These are phyloP conservation scores for Xylariaceae sp. DNA, from an alignment of 2,329 filamentous ascomycete species.

Conservation along the genomic window DNA sequence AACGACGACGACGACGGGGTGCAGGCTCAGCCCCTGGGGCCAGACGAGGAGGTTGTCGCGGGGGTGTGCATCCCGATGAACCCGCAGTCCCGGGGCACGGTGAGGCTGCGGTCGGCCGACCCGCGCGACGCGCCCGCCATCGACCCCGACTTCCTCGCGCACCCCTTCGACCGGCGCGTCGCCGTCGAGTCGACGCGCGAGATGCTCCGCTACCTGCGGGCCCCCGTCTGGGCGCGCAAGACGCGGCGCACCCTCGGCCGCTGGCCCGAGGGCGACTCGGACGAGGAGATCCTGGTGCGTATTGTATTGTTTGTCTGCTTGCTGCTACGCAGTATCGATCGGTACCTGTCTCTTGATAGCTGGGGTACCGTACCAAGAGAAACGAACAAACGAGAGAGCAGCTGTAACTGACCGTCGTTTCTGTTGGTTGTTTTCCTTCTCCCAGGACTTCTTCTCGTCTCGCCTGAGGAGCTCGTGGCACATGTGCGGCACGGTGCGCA, in stretches of 20 bases:
- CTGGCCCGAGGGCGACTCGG: constrained; percentile 10
- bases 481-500: constrained; percentile 11
- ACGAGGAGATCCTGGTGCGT: constrained; percentile 14
- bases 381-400: too few species aligned
- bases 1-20: too few species aligned
- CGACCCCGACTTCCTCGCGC: constrained; percentile 13
- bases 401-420: too few species aligned
- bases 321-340: too few species aligned
- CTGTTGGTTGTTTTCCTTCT: too few species aligned
- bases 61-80: constrained; percentile 12
- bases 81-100: constrained; percentile 12
- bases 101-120: constrained; percentile 14
- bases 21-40: constrained; percentile 1
- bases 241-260: constrained; percentile 5
- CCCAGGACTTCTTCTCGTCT: constrained; percentile 19
- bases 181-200: constrained; percentile 11
- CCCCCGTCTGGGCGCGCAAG: constrained; percentile 8
- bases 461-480: constrained; percentile 13
- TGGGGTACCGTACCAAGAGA: too few species aligned
- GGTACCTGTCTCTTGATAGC: too few species aligned
- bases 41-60: constrained; percentile 11
- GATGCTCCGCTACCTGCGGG: constrained; percentile 8
- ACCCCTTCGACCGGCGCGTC: constrained; percentile 12
- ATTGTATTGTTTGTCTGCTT: too few species aligned
- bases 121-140: constrained; percentile 14